phyloP scores from a whole-genome alignment of 2,329 filamentous ascomycete genomes.

The Colletotrichum viniferum region DNA sequence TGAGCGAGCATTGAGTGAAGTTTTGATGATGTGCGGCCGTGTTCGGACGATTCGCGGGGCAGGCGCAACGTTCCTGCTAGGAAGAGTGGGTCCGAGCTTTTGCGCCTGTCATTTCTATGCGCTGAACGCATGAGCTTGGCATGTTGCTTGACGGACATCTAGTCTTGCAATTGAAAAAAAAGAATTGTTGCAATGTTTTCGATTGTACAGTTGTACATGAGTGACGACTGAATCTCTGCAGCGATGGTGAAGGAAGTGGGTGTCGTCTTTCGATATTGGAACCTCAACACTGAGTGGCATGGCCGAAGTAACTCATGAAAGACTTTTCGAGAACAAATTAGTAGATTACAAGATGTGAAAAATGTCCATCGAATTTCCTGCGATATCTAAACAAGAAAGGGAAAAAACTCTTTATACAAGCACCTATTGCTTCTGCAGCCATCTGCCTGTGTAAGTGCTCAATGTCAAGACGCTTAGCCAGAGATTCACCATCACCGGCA shows the following conservation, averaged over 20 bases:
- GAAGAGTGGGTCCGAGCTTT: background rate
- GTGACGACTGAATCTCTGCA: background rate
- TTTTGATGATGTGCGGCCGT: background rate
- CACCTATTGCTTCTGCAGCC: background rate
- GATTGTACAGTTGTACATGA: background rate
- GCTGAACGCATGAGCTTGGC: background rate
- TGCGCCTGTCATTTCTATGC: background rate
- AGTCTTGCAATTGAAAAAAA: background rate
- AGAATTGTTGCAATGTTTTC: background rate
- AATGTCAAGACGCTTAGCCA: background rate
- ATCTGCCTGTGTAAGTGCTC: background rate
- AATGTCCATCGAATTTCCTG: background rate
- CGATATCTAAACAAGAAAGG: background rate
- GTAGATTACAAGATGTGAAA: background rate
- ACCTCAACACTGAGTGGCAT: background rate
- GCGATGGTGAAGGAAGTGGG: background rate
- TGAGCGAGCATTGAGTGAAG: background rate
- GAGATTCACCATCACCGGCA: background rate
- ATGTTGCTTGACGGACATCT: background rate
- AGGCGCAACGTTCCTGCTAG: background rate
- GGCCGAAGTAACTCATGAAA: background rate
- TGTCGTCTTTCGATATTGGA: background rate
- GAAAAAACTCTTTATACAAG: background rate
- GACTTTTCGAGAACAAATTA: background rate
- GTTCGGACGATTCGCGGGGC: background rate